These are phyloP conservation scores for Tolypocladium tundrense DNA, from an alignment of 2,329 filamentous ascomycete species.

Conservation along the genomic window DNA sequence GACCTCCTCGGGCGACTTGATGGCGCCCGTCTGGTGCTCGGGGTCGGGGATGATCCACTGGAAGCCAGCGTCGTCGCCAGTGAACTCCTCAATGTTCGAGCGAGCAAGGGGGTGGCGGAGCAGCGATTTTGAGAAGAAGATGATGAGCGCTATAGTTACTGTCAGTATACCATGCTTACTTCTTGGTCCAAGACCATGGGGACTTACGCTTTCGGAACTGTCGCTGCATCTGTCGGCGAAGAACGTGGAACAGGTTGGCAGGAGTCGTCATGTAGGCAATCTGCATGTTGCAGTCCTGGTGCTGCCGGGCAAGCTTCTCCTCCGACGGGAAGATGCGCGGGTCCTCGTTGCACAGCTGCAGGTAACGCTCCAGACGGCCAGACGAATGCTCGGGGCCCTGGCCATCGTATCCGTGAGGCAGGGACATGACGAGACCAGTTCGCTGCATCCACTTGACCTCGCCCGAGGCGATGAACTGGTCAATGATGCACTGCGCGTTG, in stretches of 20 bases:
- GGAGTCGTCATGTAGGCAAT: conserved; percentile 96
- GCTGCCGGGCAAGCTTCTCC: conserved; percentile 89
- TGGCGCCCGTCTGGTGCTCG: conserved; percentile 63
- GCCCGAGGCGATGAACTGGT: conserved; percentile 96
- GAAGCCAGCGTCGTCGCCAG: conserved; percentile 76
- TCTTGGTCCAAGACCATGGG: not conserved
- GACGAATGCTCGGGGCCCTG: conserved; percentile 98
- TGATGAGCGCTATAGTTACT: conserved; percentile 58
- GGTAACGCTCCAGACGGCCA: conserved; percentile 90
- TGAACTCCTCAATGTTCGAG: conserved; percentile 84
- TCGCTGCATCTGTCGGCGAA: conserved; percentile 95
- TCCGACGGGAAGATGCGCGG: conserved; percentile 80
- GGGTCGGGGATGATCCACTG: conserved; percentile 91
- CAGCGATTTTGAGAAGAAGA: conserved; percentile 98
- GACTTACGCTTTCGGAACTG: conserved; percentile 96
- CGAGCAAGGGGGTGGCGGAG: conserved; percentile 89
- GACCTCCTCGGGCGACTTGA: conserved; percentile 75
- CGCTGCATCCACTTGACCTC: conserved; percentile 99
- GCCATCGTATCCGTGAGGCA: conserved; percentile 96
- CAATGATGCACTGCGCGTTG: conserved; percentile 97
- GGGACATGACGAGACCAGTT: conserved; percentile 88
- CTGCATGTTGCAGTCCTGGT: conserved; percentile 99
- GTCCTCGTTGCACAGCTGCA: conserved; percentile 96
- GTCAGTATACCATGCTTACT: not conserved
- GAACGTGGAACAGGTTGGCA: conserved; percentile 89